Conservation (phyloP, 768 basidiomycete species). For the Arthromyces matolae region DNA sequence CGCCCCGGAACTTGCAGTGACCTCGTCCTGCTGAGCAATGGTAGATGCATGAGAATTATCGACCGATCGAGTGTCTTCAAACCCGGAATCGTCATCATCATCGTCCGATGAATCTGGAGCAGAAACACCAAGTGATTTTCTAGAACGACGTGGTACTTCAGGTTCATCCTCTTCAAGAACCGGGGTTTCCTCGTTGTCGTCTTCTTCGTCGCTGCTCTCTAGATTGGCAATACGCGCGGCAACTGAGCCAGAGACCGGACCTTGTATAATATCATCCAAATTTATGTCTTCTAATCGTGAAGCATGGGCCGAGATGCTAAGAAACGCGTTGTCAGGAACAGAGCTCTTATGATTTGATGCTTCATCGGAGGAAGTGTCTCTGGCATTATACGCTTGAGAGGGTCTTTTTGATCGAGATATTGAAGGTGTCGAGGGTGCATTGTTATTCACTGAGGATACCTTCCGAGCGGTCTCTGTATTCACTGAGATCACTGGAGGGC, state of each 20-base stretch:
- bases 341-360: slow-evolving; percentile 5
- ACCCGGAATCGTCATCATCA: slow-evolving; percentile 34
- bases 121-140: slow-evolving; percentile 20
- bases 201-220: slow-evolving; percentile 34
- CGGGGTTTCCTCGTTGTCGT: slow-evolving; percentile 36
- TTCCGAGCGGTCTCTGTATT: too few species aligned
- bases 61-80: slow-evolving; percentile 31
- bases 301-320: slow-evolving; percentile 22
- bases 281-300: slow-evolving; percentile 29
- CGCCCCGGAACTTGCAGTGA: slow-evolving; percentile 1
- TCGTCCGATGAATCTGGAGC: slow-evolving; percentile 22
- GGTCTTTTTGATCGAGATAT: too few species aligned
- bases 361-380: slow-evolving; percentile 7
- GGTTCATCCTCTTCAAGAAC: slow-evolving; percentile 32
- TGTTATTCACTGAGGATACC: too few species aligned
- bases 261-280: slow-evolving; percentile 36
- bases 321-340: slow-evolving; percentile 8
- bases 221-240: slow-evolving; percentile 29
- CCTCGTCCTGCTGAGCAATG: not conserved
- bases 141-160: slow-evolving; percentile 25
- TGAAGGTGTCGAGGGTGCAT: too few species aligned
- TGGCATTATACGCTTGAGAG: not conserved
- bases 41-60: not conserved
- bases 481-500: too few species aligned
- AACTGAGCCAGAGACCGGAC: slow-evolving; percentile 31